phyloP scores from a whole-genome alignment of 2,329 filamentous ascomycete genomes.

The Phaeosphaeriaceae sp. region DNA sequence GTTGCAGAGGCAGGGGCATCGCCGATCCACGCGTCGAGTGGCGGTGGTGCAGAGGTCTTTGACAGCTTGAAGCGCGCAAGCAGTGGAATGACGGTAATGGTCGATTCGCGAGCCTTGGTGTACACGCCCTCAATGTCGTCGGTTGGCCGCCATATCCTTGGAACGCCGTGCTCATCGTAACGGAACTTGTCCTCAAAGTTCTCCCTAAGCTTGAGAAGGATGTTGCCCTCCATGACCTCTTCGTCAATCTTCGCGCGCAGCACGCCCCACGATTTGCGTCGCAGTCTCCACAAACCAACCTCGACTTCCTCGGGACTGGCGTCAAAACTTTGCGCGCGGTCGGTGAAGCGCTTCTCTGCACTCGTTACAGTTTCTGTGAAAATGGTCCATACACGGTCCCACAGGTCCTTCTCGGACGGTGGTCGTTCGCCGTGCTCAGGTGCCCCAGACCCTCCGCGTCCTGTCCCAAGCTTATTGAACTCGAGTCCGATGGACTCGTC shows the following conservation, averaged over 20 bases:
- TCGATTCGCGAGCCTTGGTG: constrained; percentile 90
- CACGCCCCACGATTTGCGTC: constrained; percentile 93
- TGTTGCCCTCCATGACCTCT: constrained; percentile 97
- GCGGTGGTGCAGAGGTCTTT: constrained; percentile 76
- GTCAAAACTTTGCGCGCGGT: constrained; percentile 91
- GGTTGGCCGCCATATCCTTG: constrained; percentile 93
- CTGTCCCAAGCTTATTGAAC: constrained; percentile 94
- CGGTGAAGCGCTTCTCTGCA: constrained; percentile 83
- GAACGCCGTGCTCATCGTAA: constrained; percentile 93
- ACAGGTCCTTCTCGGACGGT: constrained; percentile 80
- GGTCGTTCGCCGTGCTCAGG: constrained; percentile 78
- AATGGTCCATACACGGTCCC: constrained; percentile 92
- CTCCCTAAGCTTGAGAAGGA: constrained; percentile 91
- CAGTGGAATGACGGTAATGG: constrained; percentile 86
- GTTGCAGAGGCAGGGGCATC: constrained; percentile 76
- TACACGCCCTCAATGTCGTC: constrained; percentile 98
- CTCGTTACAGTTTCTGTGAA: constrained; percentile 85
- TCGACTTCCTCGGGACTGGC: constrained; percentile 90
- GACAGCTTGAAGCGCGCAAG: constrained; percentile 83
- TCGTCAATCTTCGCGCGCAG: constrained; percentile 91
- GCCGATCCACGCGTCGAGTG: constrained; percentile 86
- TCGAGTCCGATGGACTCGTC: constrained; percentile 88
- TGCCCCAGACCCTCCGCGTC: constrained; percentile 80
- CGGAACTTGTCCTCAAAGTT: constrained; percentile 99
- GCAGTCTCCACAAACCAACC: constrained; percentile 88